phyloP scores from a whole-genome alignment of 2,329 filamentous ascomycete genomes.

The Cladosporium sp. region DNA sequence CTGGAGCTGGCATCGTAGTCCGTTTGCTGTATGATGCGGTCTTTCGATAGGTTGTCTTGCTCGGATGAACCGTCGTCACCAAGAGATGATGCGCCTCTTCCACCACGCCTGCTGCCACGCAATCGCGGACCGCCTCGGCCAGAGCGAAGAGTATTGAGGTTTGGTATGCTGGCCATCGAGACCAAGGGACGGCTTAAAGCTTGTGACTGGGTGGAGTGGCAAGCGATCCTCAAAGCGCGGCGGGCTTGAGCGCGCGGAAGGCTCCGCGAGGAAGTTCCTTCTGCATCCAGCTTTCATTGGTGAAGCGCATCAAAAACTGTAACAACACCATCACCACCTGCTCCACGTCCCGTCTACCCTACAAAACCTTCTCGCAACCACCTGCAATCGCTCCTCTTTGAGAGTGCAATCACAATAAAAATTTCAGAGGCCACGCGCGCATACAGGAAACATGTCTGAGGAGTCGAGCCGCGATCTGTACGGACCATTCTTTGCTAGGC shows the following conservation, averaged over 20 bases:
- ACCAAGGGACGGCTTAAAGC: neutral
- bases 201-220: constrained; percentile 9
- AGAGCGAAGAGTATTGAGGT: constrained; percentile 61
- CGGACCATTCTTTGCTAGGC: neutral
- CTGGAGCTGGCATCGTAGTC: constrained; percentile 89
- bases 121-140: constrained; percentile 44
- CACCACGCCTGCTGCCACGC: constrained; percentile 44
- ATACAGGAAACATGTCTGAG: constrained; percentile 10
- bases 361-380: neutral
- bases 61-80: constrained; percentile 14
- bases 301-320: constrained; percentile 10
- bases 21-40: constrained; percentile 78
- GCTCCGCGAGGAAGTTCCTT: neutral
- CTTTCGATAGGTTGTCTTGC: constrained; percentile 43
- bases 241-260: neutral
- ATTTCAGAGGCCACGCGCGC: neutral
- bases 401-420: neutral
- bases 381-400: neutral
- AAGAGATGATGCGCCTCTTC: constrained; percentile 17
- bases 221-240: neutral
- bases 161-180: constrained; percentile 59
- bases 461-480: constrained; percentile 13
- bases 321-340: constrained; percentile 5
- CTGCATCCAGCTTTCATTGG: constrained; percentile 3
- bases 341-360: neutral